Evolutionary conservation across 805 yeast species (phyloP), one percentile per base, ranked within the genome.

Genomic region (Metschnikowia santaceciliae): DNA sequence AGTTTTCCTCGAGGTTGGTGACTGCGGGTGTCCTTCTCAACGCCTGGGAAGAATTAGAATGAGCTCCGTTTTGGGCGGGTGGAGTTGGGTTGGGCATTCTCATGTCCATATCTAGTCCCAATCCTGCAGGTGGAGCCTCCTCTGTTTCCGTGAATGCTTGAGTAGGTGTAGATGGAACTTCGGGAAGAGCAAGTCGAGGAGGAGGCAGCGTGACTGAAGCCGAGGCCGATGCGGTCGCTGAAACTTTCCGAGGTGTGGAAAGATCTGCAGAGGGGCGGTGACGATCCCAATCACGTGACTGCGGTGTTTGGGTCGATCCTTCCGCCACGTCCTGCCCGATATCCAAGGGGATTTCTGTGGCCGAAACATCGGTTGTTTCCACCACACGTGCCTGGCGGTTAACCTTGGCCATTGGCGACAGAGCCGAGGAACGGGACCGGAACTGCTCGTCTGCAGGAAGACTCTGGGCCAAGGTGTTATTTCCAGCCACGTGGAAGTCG

Each of bases 341-440:
- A 10, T 50, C 52, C 32, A 26, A 32, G 6, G 42, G 30, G 32
- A 46, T 19, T 32, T 50, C 56, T 6, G 46, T 19, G 30, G 54
- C 32, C 5, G 53, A 23, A 37, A 42, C 46, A 32, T 68, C 71
- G 46, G 61, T 64, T 2, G 73, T 67, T 52, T 74, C 78, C 3
- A 74, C 70, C 7, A 74, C 76, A 30, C 77, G 63, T 2, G 78
- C 78, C 54, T 74, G 78, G 47, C 78, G 62, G 49, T 74, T 74
- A 6, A 65, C 73, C 54, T 61, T 69, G 1, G 77, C 78, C 61
- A 70, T 61, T 6, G 78, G 78, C 30, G 76, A 70, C 6, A 73
- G 61, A 23, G 69, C 64, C 11, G 60, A 61, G 1, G 72, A 62
- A 42, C 75, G 60, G 6, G 60, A 54, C 33, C 59, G 54, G 22